A percentile compares a stretch with the other conserved stretches of the same genome.
Conservation (phyloP, 1,139 yeast genomes). For the Candida buenavistaensis region DNA sequence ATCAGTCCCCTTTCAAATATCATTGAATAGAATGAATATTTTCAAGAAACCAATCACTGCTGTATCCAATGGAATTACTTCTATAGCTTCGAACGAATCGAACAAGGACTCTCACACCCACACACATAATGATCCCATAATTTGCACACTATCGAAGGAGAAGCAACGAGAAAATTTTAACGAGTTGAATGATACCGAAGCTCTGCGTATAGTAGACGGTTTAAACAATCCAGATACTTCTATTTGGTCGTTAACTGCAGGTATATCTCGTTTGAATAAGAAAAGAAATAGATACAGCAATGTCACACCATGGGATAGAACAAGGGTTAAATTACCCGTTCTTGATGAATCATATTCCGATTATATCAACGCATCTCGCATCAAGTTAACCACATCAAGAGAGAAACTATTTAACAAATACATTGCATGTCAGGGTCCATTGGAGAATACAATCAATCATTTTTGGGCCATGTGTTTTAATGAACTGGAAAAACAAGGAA, state of each 20-base stretch:
- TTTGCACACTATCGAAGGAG: conserved; percentile 6
- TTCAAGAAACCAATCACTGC: conserved; percentile 10
- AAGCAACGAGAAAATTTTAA: conserved; percentile 17
- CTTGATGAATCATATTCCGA: conserved; percentile 18
- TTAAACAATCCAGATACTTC: conserved; percentile 17
- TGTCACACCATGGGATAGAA: conserved; percentile 44
- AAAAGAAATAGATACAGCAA: conserved; percentile 40
- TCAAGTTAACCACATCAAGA: conserved; percentile 15
- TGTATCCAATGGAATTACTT: conserved; percentile 4
- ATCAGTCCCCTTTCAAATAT: conserved; percentile 1
- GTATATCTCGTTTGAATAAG: conserved; percentile 19
- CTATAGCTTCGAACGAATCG: conserved; percentile 3
- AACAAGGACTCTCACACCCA: conserved; percentile 3
- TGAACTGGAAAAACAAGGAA: conserved; percentile 36
- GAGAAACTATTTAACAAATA: conserved; percentile 18
- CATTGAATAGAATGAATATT: conserved; percentile 11
- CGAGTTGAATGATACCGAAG: conserved; percentile 17
- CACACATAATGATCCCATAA: conserved; percentile 2
- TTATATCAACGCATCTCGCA: conserved; percentile 46
- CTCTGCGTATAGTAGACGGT: conserved; percentile 19
- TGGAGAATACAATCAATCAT: conserved; percentile 56
- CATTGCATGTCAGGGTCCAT: conserved; percentile 63
- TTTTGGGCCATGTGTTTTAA: conserved; percentile 86
- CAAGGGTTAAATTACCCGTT: conserved; percentile 34
- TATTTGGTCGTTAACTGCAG: conserved; percentile 25